A percentile compares a stretch with the other conserved stretches of the same genome.
Conservation (phyloP, 306 rosid genomes). For the Quercus rubra region DNA sequence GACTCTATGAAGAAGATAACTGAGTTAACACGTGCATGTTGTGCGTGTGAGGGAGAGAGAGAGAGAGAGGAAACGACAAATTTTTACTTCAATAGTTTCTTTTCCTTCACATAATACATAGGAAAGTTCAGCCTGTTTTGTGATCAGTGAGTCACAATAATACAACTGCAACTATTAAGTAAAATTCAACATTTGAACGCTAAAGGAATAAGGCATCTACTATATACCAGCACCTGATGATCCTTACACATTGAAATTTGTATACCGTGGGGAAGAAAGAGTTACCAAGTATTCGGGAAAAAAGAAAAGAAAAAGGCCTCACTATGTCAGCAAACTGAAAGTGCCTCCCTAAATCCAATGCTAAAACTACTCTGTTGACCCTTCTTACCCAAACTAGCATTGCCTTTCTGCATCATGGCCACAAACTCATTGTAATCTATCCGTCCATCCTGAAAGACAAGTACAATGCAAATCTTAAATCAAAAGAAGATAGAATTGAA, state of each 20-base stretch:
- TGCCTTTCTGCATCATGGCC: conserved; percentile 84
- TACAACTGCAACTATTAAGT: neutral
- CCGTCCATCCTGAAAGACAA: conserved; percentile 70
- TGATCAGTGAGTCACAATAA: conserved; percentile 2
- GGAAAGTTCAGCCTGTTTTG: neutral
- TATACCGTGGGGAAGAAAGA: neutral
- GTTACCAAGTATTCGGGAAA: neutral
- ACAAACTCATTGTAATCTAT: conserved; percentile 93
- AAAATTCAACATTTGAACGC: neutral
- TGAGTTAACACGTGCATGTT: neutral
- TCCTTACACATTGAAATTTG: neutral
- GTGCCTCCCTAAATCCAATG: conserved; percentile 68
- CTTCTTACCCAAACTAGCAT: conserved; percentile 52
- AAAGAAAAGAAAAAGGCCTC: neutral
- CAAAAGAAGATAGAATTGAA: neutral
- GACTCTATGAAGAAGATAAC: too few relatives aligned
- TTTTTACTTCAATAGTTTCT: neutral
- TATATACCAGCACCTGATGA: neutral
- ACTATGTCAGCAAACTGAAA: conserved; percentile 53
- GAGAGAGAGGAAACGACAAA: neutral
- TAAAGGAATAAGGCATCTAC: neutral
- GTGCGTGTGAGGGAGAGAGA: neutral
- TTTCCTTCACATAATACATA: neutral
- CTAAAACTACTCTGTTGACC: conserved; percentile 51
- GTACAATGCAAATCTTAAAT: conserved; percentile 3